A percentile compares a stretch with the other conserved stretches of the same genome.
Evolutionary conservation across 805 yeast species (phyloP).

Genomic region (Jamesozyma hellenica): DNA sequence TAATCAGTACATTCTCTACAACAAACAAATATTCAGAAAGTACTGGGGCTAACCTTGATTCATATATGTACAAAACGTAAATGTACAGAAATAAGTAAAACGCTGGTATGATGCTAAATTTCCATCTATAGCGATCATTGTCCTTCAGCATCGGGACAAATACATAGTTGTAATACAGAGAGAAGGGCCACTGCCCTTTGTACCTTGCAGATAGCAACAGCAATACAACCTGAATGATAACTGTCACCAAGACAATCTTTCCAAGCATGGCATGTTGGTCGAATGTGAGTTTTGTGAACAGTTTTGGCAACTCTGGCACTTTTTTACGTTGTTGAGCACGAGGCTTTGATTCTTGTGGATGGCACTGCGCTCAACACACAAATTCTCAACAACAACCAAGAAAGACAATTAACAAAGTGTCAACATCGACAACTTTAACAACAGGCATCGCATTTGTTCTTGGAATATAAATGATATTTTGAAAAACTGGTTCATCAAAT

Average conservation of each 20-base stretch:
- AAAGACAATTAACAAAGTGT: too few species aligned
- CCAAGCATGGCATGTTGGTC: background rate
- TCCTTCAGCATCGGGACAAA: conserved; percentile 22
- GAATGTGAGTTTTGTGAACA: background rate
- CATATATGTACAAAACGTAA: conserved; percentile 14
- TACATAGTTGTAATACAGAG: conserved; percentile 18
- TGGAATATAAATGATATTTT: too few species aligned
- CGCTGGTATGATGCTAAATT: conserved; percentile 22
- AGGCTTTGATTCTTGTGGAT: too few species aligned
- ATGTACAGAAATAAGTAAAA: conserved; percentile 20
- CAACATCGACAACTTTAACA: too few species aligned
- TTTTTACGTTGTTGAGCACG: too few species aligned
- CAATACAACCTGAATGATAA: conserved; percentile 10
- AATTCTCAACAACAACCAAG: too few species aligned
- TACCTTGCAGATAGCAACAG: conserved; percentile 22
- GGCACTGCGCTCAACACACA: too few species aligned
- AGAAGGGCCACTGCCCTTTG: conserved; percentile 13
- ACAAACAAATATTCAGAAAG: conserved; percentile 6
- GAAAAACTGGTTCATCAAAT: too few species aligned
- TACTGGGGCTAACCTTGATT: conserved; percentile 9
- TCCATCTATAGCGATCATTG: conserved; percentile 16
- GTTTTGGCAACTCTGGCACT: too few species aligned
- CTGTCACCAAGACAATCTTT: background rate
- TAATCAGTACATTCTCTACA: conserved; percentile 13
- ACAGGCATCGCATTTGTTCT: too few species aligned